Evolutionary conservation across 805 yeast species (phyloP).

Genomic region (Candida pini): DNA sequence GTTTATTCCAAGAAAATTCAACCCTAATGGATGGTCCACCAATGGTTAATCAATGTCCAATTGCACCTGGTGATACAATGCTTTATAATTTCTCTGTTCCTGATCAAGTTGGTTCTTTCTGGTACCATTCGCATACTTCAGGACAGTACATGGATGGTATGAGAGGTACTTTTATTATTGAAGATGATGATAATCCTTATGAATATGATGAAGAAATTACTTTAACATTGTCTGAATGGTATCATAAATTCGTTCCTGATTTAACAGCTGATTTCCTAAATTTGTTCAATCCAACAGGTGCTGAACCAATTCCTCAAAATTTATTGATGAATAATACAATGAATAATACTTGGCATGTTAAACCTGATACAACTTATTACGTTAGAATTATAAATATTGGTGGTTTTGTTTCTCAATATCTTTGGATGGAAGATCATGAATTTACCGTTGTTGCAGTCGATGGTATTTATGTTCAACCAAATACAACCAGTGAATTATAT

Average conservation of each 20-base stretch:
- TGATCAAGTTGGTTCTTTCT: conserved; percentile 81
- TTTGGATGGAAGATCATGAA: conserved; percentile 84
- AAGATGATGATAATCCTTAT: conserved; percentile 55
- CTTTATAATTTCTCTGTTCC: conserved; percentile 85
- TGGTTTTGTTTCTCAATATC: conserved; percentile 85
- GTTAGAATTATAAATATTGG: conserved; percentile 80
- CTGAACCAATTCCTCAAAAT: conserved; percentile 91
- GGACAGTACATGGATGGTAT: conserved; percentile 95
- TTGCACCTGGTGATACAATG: conserved; percentile 65
- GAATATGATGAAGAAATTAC: conserved; percentile 76
- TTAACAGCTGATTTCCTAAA: conserved; percentile 55
- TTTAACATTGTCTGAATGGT: conserved; percentile 79
- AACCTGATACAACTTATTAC: conserved; percentile 82
- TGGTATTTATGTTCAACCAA: conserved; percentile 79
- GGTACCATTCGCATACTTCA: conserved; percentile 94
- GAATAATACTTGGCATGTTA: conserved; percentile 68
- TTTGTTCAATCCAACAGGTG: conserved; percentile 90
- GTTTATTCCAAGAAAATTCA: conserved; percentile 75
- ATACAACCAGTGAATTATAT: conserved; percentile 64
- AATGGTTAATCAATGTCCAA: conserved; percentile 84
- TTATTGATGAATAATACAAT: conserved; percentile 76
- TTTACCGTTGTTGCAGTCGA: conserved; percentile 88
- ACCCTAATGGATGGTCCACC: conserved; percentile 89
- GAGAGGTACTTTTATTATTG: conserved; percentile 74
- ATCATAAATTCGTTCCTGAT: conserved; percentile 56